A percentile compares a stretch with the other conserved stretches of the same genome.
phyloP scores from a whole-genome alignment of 768 basidiomycete species.

The Boletus speciosus region DNA sequence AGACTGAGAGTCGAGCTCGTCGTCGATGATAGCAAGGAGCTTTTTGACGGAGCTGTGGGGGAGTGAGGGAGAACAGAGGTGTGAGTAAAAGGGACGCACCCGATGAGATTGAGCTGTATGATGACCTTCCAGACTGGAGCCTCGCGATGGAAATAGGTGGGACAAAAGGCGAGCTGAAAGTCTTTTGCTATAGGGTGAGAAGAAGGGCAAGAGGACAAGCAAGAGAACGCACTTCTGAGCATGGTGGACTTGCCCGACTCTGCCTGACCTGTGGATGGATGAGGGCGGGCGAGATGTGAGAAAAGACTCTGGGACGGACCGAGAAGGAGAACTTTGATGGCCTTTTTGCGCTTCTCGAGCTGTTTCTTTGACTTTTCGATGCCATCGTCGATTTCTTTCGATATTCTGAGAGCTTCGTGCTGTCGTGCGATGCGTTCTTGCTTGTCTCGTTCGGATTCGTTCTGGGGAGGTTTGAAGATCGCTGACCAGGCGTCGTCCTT shows the following conservation, averaged over 20 bases:
- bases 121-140: slow-evolving; percentile 58
- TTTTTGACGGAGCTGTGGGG: slow-evolving; percentile 50
- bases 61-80: not conserved
- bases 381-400: slow-evolving; percentile 27
- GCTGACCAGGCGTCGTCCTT: slow-evolving; percentile 23
- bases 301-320: slow-evolving; percentile 3
- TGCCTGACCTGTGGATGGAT: slow-evolving; percentile 10
- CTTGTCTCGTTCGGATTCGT: slow-evolving; percentile 11
- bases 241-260: slow-evolving; percentile 33
- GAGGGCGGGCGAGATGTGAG: no score
- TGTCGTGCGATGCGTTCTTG: slow-evolving; percentile 12
- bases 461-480: slow-evolving; percentile 14
- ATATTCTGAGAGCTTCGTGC: slow-evolving; percentile 23
- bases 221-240: slow-evolving; percentile 22
- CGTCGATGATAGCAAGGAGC: slow-evolving; percentile 51
- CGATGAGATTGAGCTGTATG: slow-evolving; percentile 67
- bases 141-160: slow-evolving; percentile 56
- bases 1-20: slow-evolving; percentile 37
- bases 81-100: slow-evolving; percentile 32
- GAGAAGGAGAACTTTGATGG: slow-evolving; percentile 29
- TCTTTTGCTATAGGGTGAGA: slow-evolving; percentile 35
- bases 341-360: slow-evolving; percentile 24
- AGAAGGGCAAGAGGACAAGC: not conserved
- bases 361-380: slow-evolving; percentile 25
- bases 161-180: slow-evolving; percentile 65